These are phyloP conservation scores for Malus hybrid DNA, from an alignment of 331 rosid genomes.

Conservation along the genomic window DNA sequence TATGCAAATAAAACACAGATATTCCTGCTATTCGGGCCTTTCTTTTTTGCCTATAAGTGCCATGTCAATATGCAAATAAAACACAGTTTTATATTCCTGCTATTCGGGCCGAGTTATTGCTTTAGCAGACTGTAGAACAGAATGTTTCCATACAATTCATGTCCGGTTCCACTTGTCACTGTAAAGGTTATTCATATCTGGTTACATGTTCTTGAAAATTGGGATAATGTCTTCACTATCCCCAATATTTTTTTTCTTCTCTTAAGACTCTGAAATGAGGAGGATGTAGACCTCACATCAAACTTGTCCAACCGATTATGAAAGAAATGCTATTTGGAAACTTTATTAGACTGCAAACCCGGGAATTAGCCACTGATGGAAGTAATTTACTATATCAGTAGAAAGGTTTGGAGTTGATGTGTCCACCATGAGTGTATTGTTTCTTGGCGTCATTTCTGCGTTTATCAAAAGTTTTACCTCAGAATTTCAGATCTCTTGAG, in stretches of 20 bases:
- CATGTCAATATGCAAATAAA: background rate
- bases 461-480: background rate
- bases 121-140: background rate
- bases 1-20: background rate
- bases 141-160: background rate
- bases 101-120: background rate
- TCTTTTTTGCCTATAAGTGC: background rate
- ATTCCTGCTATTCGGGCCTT: background rate
- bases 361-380: background rate
- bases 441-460: background rate
- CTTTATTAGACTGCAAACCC: background rate
- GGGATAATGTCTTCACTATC: background rate
- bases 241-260: background rate
- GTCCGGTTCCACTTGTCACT: background rate
- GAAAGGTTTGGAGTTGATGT: background rate
- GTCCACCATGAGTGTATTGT: background rate
- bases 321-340: background rate
- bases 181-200: background rate
- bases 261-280: background rate
- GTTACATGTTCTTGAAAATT: background rate
- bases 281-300: background rate
- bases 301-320: background rate
- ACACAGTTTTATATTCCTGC: background rate
- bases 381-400: background rate
- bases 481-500: background rate